Evolutionary conservation across 2,329 filamentous ascomycete genomes (phyloP), one percentile per base, ranked within the genome.

Genomic region (Hypoxylon sp.): DNA sequence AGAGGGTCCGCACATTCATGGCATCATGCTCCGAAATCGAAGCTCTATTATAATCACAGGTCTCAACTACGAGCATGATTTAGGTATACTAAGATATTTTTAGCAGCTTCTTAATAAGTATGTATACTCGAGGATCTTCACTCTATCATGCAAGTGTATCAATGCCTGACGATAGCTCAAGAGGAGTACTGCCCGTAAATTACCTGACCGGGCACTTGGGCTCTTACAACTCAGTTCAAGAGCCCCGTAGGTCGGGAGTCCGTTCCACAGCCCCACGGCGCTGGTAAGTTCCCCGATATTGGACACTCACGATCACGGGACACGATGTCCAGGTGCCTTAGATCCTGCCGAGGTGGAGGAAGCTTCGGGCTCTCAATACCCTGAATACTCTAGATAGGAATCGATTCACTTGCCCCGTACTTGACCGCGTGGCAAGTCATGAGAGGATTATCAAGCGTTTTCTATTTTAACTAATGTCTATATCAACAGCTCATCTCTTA

Each of bases 221-320:
- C 50, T 35, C 53, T 62, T 44, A 13, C 42, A 46, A 62, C 52
- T 37, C 42, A 46, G 59, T 47, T 37, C 35, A 44, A 44, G 39
- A 11, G 29, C 27, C 44, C 46, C 46, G 35, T 56, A 71, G 50
- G 46, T 51, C 63, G 62, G 62, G 69, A 65, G 66, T 67, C 63
- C 67, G 63, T 67, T 55, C 65, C 60, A 66, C 52, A 37, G 65
- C 61, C 67, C 63, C 69, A 69, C 62, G 62, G 35, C 59, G 46
- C 54, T 65, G 60, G 21, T 42, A 51, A 37, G 55, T 67, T 67
- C 66, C 66, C 60, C 51, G 60, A 57, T 55, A 57, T 63, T 71
- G 69, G 66, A 65, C 62, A 56, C 63, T 58, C 47, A 42, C 62
- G 56, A 65, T 71, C 69, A 71, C 66, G 69, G 63, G 69, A 71